Percentiles rank a stretch among this genome's conserved stretches.
Conservation (phyloP, 257 asterid species). For the Cinchona pubescens region DNA sequence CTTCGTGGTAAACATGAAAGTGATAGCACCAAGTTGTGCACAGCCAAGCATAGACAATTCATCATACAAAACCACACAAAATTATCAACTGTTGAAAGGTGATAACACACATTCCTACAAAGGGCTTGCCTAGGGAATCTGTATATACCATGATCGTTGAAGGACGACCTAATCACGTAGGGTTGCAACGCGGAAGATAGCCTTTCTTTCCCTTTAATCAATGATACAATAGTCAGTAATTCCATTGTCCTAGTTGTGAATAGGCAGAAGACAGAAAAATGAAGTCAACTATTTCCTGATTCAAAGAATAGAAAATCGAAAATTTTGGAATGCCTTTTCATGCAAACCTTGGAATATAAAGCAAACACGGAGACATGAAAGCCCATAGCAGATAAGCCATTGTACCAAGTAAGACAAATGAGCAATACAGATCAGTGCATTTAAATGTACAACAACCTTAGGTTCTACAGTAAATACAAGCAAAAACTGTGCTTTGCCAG, state of each 20-base stretch:
- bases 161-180: background rate
- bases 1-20: background rate
- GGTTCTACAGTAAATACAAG: background rate
- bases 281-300: background rate
- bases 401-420: background rate
- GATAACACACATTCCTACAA: background rate
- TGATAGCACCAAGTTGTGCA: background rate
- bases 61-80: background rate
- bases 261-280: background rate
- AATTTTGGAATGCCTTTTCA: background rate
- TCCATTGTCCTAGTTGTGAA: background rate
- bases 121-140: background rate
- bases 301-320: background rate
- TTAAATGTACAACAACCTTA: conserved; percentile 1
- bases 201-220: background rate
- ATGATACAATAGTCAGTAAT: background rate
- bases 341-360: background rate
- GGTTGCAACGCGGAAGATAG: background rate
- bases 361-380: background rate
- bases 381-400: background rate
- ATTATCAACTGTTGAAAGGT: background rate
- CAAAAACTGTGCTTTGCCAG: background rate
- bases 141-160: background rate
- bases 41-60: background rate
- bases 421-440: background rate